A percentile compares a stretch with the other conserved stretches of the same genome.
Evolutionary conservation across 306 rosid genomes (phyloP).

Genomic region (Lagenaria siceraria): DNA sequence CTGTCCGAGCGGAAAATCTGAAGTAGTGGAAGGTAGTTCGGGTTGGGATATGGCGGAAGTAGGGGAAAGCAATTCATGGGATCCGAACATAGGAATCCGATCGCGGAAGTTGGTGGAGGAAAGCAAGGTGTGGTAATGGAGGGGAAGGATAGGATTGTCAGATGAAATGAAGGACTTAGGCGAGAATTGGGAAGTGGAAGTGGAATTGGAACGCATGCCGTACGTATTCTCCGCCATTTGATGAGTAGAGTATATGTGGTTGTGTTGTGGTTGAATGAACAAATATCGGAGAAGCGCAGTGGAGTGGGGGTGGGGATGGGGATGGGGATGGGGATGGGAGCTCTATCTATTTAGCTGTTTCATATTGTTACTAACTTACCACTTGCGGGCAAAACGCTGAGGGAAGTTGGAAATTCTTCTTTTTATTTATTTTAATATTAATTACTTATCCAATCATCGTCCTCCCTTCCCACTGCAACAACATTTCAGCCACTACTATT

Average conservation of each 20-base stretch:
- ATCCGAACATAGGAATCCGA: slow-evolving; percentile 62
- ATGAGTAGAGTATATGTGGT: too few relatives aligned
- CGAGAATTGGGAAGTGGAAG: slow-evolving; percentile 40
- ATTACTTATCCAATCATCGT: neutral
- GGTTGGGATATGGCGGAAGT: slow-evolving; percentile 26
- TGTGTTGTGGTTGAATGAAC: neutral
- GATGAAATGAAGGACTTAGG: slow-evolving; percentile 53
- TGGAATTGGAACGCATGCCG: slow-evolving; percentile 49
- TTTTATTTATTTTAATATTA: neutral
- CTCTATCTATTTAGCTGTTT: too few relatives aligned
- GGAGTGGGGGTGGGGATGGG: too few relatives aligned
- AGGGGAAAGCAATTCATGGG: slow-evolving; percentile 47
- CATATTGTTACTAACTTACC: too few relatives aligned
- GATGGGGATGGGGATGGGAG: neutral
- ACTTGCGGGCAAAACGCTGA: too few relatives aligned
- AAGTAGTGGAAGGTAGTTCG: slow-evolving; percentile 20
- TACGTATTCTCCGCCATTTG: slow-evolving; percentile 60
- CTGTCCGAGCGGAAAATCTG: slow-evolving; percentile 25
- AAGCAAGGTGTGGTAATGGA: slow-evolving; percentile 43
- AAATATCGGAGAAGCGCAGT: neutral
- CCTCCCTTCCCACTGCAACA: neutral
- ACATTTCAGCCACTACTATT: neutral
- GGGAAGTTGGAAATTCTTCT: neutral
- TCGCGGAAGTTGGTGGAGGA: slow-evolving; percentile 22
- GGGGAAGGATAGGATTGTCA: slow-evolving; percentile 64